Conservation (phyloP, 2,329 filamentous ascomycete genomes). For the Nannizziopsis arthrosporioides region DNA sequence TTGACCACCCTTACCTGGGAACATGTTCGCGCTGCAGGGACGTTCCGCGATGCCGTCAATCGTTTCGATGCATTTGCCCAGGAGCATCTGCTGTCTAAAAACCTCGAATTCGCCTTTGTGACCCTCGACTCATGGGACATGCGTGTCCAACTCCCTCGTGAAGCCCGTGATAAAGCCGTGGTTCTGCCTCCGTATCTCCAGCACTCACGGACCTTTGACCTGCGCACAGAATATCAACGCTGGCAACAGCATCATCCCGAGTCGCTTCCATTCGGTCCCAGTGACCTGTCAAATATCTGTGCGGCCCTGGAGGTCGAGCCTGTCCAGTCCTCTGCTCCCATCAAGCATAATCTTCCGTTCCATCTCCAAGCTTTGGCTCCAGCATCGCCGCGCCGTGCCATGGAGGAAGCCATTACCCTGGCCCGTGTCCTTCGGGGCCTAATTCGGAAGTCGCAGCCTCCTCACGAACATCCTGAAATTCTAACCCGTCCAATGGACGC, state of each 20-base stretch:
- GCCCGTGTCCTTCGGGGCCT: conserved; percentile 83
- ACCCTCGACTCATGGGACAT: conserved; percentile 98
- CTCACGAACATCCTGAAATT: conserved; percentile 88
- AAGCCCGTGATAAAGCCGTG: conserved; percentile 95
- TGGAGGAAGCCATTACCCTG: conserved; percentile 94
- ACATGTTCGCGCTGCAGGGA: conserved; percentile 92
- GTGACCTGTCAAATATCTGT: conserved; percentile 93
- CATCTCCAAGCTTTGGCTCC: conserved; percentile 92
- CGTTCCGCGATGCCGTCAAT: conserved; percentile 91
- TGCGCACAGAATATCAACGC: conserved; percentile 92
- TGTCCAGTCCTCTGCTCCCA: conserved; percentile 90
- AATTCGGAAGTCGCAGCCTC: conserved; percentile 89
- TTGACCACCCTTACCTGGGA: conserved; percentile 98
- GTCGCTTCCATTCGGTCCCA: conserved; percentile 90
- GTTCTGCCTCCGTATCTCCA: conserved; percentile 93
- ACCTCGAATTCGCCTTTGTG: conserved; percentile 94
- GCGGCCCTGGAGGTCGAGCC: conserved; percentile 96
- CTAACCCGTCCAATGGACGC: conserved; percentile 93
- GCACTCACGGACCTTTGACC: conserved; percentile 92
- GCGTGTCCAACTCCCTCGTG: conserved; percentile 89
- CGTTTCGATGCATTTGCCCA: conserved; percentile 88
- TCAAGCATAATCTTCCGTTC: conserved; percentile 97
- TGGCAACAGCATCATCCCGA: conserved; percentile 99
- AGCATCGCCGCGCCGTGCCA: conserved; percentile 85
- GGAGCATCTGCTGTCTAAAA: conserved; percentile 80